Evolutionary conservation across 1,284 basidiomycete genomes (phyloP), one percentile per base, ranked within the genome.

Genomic region (Ustilago esculenta): DNA sequence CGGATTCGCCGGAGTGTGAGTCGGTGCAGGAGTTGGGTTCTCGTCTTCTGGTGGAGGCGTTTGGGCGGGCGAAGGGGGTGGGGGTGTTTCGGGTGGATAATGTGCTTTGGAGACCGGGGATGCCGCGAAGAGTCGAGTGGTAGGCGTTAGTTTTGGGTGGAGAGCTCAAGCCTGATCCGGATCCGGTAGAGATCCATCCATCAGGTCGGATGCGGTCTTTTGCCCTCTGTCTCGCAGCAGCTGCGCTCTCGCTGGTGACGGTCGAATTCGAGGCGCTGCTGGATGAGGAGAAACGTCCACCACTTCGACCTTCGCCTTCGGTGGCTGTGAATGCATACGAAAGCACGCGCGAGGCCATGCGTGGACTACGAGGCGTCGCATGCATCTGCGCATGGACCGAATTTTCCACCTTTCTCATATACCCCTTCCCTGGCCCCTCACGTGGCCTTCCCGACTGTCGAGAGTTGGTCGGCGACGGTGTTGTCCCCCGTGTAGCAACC

Each of bases 391-490:
- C 53, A 36, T 55, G 45, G 23, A 42, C 20, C 34, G 57, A 60
- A 14, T 44, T 55, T 25, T 73, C 71, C 15, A 63, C 71, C 24
- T 73, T 73, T 15, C 53, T 45, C 66, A 64, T 57, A 33, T 70
- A 73, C 0, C 61, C 66, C 25, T 42, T 29, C 1, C 68, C 52
- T 1, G 71, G 56, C 1, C 56, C 59, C 39, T 60, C 61, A 11
- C 67, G 36, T 7, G 61, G 51, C 55, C 66, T 34, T 2, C 25
- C 40, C 2, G 42, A 29, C 8, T 43, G 29, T 0, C 59, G 45
- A 24, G 66, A 48, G 15, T 46, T 66, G 29, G 33, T 45, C 18
- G 46, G 51, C 10, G 53, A 52, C 4, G 54, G 50, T 4, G 50
- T 63, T 6, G 29, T 37, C 2, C 44, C 35, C 8, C 51, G 27